Conservation (phyloP, 2,329 filamentous ascomycete species). For the Zalaria obscura region DNA sequence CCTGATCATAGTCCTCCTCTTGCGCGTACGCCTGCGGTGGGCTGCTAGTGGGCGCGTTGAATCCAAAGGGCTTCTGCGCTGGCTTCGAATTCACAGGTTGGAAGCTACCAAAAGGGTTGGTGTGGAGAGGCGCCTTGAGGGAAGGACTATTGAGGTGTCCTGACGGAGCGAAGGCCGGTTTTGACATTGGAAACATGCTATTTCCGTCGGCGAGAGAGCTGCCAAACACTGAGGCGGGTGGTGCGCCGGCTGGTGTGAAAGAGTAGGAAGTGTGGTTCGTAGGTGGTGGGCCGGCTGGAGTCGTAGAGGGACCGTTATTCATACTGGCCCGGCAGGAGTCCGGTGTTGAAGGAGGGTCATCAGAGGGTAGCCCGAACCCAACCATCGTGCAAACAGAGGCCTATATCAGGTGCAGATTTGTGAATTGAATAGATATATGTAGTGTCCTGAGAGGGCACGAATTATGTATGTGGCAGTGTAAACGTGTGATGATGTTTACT, state of each 20-base stretch:
- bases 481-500: too few species aligned
- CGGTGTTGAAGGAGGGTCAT: conserved; percentile 5
- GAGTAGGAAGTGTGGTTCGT: conserved; percentile 16
- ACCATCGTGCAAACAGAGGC: too few species aligned
- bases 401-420: too few species aligned
- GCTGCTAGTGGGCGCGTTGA: conserved; percentile 22
- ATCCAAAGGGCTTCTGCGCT: conserved; percentile 12
- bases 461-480: too few species aligned
- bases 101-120: conserved; percentile 1
- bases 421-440: too few species aligned
- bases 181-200: conserved; percentile 12
- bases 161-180: conserved; percentile 3
- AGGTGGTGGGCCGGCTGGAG: conserved; percentile 20
- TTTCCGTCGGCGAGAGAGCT: conserved; percentile 16
- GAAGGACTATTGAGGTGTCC: conserved; percentile 2
- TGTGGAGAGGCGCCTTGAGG: not conserved
- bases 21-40: conserved; percentile 15
- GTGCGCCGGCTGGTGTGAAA: conserved; percentile 19
- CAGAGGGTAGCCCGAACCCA: conserved; percentile 7
- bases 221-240: conserved; percentile 19
- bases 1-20: conserved; percentile 9
- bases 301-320: conserved; percentile 17
- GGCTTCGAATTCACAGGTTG: conserved; percentile 5
- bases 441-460: too few species aligned
- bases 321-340: conserved; percentile 5